These are phyloP conservation scores for Castanea mollissima DNA, from an alignment of 306 rosid species.

Conservation along the genomic window DNA sequence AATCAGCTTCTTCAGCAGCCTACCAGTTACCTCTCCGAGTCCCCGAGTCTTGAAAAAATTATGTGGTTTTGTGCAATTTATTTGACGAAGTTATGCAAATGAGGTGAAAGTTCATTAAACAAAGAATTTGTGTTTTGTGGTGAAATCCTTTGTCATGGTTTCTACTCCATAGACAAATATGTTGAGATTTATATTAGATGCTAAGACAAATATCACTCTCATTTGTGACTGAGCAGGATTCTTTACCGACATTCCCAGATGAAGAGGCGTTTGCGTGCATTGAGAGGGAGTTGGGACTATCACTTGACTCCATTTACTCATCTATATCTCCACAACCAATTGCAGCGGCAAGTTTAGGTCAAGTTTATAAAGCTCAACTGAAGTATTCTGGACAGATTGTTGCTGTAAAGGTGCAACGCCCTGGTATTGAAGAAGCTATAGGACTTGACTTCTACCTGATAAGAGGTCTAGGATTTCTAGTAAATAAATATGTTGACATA, in stretches of 20 bases:
- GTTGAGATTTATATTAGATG: slow-evolving; percentile 13
- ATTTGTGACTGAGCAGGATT: slow-evolving; percentile 64
- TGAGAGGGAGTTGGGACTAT: slow-evolving; percentile 70
- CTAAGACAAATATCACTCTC: slow-evolving; percentile 17
- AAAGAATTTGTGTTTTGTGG: not conserved
- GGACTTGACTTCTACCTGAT: slow-evolving; percentile 91
- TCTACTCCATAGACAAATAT: slow-evolving; percentile 6
- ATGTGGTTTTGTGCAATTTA: too few species aligned
- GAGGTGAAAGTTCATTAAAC: not conserved
- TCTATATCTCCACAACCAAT: slow-evolving; percentile 68
- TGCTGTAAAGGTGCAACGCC: slow-evolving; percentile 97
- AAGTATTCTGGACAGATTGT: slow-evolving; percentile 64
- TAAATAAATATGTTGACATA: slow-evolving; percentile 78
- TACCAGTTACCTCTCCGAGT: too few species aligned
- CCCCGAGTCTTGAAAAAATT: too few species aligned
- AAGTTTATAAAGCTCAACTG: slow-evolving; percentile 84
- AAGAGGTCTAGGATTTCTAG: slow-evolving; percentile 67
- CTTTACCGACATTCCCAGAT: slow-evolving; percentile 83
- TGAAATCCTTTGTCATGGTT: not conserved
- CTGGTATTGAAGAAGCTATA: slow-evolving; percentile 83
- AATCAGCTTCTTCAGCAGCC: too few species aligned
- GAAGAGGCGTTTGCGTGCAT: slow-evolving; percentile 82
- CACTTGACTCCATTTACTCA: slow-evolving; percentile 74
- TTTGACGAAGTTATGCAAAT: too few species aligned
- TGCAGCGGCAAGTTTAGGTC: slow-evolving; percentile 99